Percentiles rank a stretch among this genome's conserved stretches.
These are phyloP conservation scores for Herpetomonas tarakana DNA, from an alignment of 208 protist species.

Conservation along the genomic window DNA sequence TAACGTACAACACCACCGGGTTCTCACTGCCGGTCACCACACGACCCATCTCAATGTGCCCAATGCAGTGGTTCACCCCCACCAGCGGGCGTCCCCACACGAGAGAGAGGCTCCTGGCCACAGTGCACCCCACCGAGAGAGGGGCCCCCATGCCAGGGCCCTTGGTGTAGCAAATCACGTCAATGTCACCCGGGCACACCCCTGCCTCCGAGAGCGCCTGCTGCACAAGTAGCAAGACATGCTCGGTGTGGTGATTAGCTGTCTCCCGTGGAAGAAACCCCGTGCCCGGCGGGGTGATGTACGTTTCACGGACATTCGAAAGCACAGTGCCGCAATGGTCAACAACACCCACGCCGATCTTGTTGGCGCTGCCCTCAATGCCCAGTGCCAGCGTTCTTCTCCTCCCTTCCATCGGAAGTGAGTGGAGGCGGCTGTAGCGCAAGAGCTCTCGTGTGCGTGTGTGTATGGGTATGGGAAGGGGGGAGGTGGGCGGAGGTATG, in stretches of 20 bases:
- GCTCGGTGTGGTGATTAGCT: conserved; percentile 95
- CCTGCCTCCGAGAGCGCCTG: conserved; percentile 92
- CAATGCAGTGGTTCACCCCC: conserved; percentile 99
- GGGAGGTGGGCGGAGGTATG: too few relatives aligned
- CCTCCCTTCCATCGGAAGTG: conserved; percentile 1
- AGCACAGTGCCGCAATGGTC: conserved; percentile 92
- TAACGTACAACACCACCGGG: conserved; percentile 99
- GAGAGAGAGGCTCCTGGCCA: conserved; percentile 72
- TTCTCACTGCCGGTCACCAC: conserved; percentile 94
- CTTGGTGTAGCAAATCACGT: conserved; percentile 97
- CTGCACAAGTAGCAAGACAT: conserved; percentile 82
- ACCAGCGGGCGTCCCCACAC: conserved; percentile 93
- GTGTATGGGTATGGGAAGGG: too few relatives aligned
- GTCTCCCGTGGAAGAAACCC: conserved; percentile 99
- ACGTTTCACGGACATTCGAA: conserved; percentile 97
- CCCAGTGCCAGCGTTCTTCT: conserved; percentile 85
- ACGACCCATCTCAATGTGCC: conserved; percentile 99
- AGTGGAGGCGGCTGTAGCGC: too few relatives aligned
- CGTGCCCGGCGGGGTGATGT: conserved; percentile 96
- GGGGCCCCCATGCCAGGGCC: conserved; percentile 97
- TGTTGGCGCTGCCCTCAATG: conserved; percentile 99
- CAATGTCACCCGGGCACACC: conserved; percentile 84
- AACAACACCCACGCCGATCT: conserved; percentile 98
- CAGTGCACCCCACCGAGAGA: conserved; percentile 87
- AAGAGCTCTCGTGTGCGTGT: too few relatives aligned